phyloP scores from a whole-genome alignment of 331 rosid genomes.

The Quercus phellos region DNA sequence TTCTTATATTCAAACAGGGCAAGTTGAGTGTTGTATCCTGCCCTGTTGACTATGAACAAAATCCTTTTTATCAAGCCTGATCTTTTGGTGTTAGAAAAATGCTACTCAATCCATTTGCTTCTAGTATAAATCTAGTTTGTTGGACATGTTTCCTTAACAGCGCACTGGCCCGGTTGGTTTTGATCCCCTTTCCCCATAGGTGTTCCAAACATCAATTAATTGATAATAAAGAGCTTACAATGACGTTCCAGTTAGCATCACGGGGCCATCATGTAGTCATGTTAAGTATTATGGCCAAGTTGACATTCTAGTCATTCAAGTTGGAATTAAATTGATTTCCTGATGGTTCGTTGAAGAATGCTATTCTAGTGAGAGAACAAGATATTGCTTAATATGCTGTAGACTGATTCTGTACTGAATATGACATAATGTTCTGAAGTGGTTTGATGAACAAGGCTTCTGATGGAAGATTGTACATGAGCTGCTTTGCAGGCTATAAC shows the following conservation, averaged over 20 bases:
- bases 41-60: background rate
- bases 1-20: background rate
- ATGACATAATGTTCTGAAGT: background rate
- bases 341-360: background rate
- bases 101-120: background rate
- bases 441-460: background rate
- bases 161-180: background rate
- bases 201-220: background rate
- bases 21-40: background rate
- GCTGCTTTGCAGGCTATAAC: background rate
- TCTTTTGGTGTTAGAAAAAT: background rate
- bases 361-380: background rate
- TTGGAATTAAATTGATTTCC: background rate
- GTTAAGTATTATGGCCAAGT: background rate
- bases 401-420: background rate
- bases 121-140: background rate
- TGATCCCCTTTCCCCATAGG: background rate
- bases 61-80: background rate
- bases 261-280: background rate
- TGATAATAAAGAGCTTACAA: background rate
- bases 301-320: background rate
- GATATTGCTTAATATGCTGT: background rate
- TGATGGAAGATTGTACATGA: background rate
- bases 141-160: background rate
- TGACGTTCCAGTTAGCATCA: background rate